Evolutionary conservation across 2,329 filamentous ascomycete genomes (phyloP), one percentile per base, ranked within the genome.

Genomic region (Dothideomycetes sp.): DNA sequence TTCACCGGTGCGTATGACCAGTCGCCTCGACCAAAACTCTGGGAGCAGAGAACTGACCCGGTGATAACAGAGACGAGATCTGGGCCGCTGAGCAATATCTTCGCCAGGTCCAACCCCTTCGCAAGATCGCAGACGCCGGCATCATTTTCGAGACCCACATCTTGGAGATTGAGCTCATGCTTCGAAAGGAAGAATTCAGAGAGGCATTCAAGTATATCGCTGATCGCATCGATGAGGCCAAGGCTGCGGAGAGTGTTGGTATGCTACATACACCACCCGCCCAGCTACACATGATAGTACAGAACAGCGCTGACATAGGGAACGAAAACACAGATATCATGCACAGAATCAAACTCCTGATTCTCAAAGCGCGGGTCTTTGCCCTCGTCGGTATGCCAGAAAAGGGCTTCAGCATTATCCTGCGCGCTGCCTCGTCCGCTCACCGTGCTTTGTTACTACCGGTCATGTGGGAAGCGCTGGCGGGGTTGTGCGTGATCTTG

Each of bases 351-450:
- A 75, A 77, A 19, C 69, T 93, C 0, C 71, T 94, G 11, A 69
- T 84, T 3, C 61, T 80, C 36, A 93, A 94, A 56, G 79, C 78
- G 1, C 69, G 74, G 4, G 69, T 94, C 3, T 77, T 86, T 41
- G 73, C 77, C 40, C 73, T 71, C 48, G 75, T 75, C 32, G 81
- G 80, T 2, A 75, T 80, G 3, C 73, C 85, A 0, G 75, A 84
- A 49, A 75, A 81, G 44, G 85, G 77, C 0, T 86, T 94, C 56
- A 85, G 82, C 2, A 70, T 88, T 4, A 78, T 78, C 4, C 69
- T 93, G 51, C 73, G 84, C 32, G 86, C 86, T 1, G 79, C 83
- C 3, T 80, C 73, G 52, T 75, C 86, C 14, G 80, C 84, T 0
- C 78, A 82, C 66, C 73, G 78, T 34, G 75, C 81, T 1, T 71